These are phyloP conservation scores for Chytridium lagenaria DNA, from an alignment of 371 early-diverging fungal species.

Conservation along the genomic window DNA sequence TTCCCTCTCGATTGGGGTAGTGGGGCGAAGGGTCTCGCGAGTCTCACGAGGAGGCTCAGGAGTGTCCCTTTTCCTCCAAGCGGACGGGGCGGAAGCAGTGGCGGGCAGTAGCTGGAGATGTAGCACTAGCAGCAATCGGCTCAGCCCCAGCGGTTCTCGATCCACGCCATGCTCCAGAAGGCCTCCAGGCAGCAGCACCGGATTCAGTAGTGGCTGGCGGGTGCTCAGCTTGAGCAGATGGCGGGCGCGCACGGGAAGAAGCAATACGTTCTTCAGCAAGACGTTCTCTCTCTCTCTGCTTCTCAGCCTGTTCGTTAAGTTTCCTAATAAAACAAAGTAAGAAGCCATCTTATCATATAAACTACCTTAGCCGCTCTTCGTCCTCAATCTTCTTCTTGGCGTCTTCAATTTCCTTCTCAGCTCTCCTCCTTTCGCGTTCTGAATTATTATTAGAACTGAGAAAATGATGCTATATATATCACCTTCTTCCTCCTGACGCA, in stretches of 20 bases:
- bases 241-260: conserved; percentile 10
- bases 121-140: not conserved
- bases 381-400: conserved; percentile 40
- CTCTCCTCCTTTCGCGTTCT: conserved; percentile 36
- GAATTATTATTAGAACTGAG: conserved; percentile 5
- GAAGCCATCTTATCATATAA: conserved; percentile 1
- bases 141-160: not conserved
- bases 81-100: conserved; percentile 9
- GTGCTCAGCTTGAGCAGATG: conserved; percentile 1
- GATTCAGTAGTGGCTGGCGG: not conserved
- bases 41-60: conserved; percentile 15
- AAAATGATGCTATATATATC: not conserved
- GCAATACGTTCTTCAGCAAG: conserved; percentile 35
- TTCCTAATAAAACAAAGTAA: conserved; percentile 32
- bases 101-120: too few relatives aligned
- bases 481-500: conserved; percentile 38
- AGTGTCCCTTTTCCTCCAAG: not conserved
- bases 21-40: not conserved
- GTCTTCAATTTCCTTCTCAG: conserved; percentile 27
- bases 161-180: too few relatives aligned
- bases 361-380: conserved; percentile 39
- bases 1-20: conserved; percentile 9
- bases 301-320: conserved; percentile 48
- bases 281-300: conserved; percentile 47
- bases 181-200: conserved; percentile 8